Evolutionary conservation across 2,329 filamentous ascomycete genomes (phyloP), one percentile per base, ranked within the genome.

Genomic region (Thielaviopsis punctulata): DNA sequence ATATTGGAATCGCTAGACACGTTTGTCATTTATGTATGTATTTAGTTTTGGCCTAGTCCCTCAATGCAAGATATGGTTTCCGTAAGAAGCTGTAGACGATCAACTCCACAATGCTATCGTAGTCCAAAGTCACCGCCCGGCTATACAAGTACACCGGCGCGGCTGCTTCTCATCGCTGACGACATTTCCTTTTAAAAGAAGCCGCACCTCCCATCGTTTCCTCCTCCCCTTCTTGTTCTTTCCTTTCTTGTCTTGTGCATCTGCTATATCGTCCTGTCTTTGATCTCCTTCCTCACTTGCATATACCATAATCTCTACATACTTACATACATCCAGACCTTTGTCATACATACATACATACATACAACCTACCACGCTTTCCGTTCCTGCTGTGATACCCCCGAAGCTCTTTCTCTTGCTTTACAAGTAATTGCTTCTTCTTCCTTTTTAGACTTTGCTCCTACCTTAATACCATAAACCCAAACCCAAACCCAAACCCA

Each of bases 321-420:
- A 21, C 19, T 23, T 45, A 25, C 33, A 24, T 52, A 3, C 18
- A 19, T 19, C n/a, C 36, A 10, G n/a, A n/a, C 45, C 13, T 24
- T 49, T n/a, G n/a, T n/a, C n/a, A n/a, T 39, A 15, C 44, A 33
- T 44, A 21, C 19, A 33, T 45, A 25, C 33, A 24, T 52, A 3
- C 18, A 19, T 19, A n/a, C 36, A 10, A 18, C 2, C 36, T 36
- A 18, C n/a, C 19, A 41, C 36, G 19, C 36, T n/a, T 45, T 52
- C 48, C 45, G 44, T 55, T 55, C 49, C 53, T 52, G 43, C 49
- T 46, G 53, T 55, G 53, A 55, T 55, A 55, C 48, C 49, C 52
- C 52, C 23, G 52, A 45, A 43, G 24, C 49, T 41, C 48, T 23
- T 39, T 41, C 53, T 8, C 53, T 8, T 41, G 8, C n/a, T 41